These are phyloP conservation scores for Westerdykella ornata DNA, from an alignment of 2,329 filamentous ascomycete species.

Conservation along the genomic window DNA sequence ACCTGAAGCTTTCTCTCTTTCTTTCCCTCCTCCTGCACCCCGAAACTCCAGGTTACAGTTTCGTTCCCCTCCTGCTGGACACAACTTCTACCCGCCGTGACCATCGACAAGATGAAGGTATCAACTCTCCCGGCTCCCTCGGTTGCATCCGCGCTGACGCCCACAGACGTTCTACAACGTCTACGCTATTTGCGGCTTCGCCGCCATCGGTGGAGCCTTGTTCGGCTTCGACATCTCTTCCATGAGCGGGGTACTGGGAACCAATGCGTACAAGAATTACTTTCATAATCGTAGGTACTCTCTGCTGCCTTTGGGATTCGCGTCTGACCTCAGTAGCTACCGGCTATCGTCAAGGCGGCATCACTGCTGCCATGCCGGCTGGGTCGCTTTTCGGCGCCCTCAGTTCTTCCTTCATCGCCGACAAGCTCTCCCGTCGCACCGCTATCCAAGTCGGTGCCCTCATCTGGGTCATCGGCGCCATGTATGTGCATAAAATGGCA, in stretches of 20 bases:
- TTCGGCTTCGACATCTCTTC: slow-evolving; percentile 39
- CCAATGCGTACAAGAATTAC: slow-evolving; percentile 35
- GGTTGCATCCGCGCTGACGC: slow-evolving; percentile 1
- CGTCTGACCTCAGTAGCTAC: slow-evolving; percentile 15
- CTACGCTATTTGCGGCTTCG: slow-evolving; percentile 56
- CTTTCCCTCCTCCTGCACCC: not conserved
- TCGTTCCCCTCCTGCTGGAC: not conserved
- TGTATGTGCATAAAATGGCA: slow-evolving; percentile 10
- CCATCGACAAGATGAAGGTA: slow-evolving; percentile 26
- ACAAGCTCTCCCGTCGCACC: slow-evolving; percentile 40
- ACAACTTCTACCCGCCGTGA: not conserved
- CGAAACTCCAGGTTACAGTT: not conserved
- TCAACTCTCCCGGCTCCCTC: not conserved
- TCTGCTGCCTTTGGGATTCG: not conserved
- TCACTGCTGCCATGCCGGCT: slow-evolving; percentile 46
- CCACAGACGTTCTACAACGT: slow-evolving; percentile 42
- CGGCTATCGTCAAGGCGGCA: slow-evolving; percentile 37
- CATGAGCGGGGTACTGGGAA: slow-evolving; percentile 37
- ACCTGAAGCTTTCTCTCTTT: not conserved
- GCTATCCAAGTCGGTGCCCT: slow-evolving; percentile 41
- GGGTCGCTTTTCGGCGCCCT: slow-evolving; percentile 46
- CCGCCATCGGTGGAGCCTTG: slow-evolving; percentile 48
- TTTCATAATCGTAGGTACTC: slow-evolving; percentile 25
- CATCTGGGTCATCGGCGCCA: slow-evolving; percentile 44
- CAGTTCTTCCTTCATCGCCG: slow-evolving; percentile 42